phyloP scores from a whole-genome alignment of 352 stramenopile species.

The Phytophthora fragariaefolia region DNA sequence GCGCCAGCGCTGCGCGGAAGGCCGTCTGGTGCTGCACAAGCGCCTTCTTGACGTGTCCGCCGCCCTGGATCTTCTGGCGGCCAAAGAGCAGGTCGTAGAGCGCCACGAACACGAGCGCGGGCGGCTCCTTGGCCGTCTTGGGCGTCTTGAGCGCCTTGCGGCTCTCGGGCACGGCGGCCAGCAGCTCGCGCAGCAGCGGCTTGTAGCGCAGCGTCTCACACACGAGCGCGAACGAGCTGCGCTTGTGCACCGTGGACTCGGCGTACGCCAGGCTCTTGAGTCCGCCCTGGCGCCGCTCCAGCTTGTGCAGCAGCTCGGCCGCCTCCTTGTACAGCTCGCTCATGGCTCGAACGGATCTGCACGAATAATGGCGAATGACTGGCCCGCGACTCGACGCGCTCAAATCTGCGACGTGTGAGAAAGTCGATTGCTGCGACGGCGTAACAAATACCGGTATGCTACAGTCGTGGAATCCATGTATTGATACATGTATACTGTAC shows the following conservation, averaged over 20 bases:
- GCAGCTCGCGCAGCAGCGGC: conserved; percentile 71
- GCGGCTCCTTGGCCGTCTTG: conserved; percentile 45
- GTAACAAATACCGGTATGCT: too few species aligned
- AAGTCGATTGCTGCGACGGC: neutral
- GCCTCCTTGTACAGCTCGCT: conserved; percentile 89
- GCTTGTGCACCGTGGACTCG: conserved; percentile 84
- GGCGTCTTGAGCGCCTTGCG: conserved; percentile 70
- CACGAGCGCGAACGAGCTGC: conserved; percentile 89
- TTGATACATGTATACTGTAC: too few species aligned
- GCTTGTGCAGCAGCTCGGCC: conserved; percentile 75
- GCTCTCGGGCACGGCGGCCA: conserved; percentile 74
- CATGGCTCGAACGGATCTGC: conserved; percentile 39
- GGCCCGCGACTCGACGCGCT: neutral
- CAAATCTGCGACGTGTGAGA: conserved; percentile 30
- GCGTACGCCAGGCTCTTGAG: conserved; percentile 89
- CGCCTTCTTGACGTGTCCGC: conserved; percentile 88
- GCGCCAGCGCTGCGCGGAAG: conserved; percentile 76
- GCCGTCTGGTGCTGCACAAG: conserved; percentile 78
- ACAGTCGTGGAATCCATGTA: too few species aligned
- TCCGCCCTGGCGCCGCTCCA: conserved; percentile 76
- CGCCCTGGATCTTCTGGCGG: conserved; percentile 85
- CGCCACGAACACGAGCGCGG: conserved; percentile 79
- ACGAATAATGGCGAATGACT: conserved; percentile 4
- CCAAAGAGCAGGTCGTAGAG: conserved; percentile 91
- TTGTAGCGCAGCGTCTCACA: conserved; percentile 91